Conservation (phyloP, 345 rosid genomes). For the Dipteronia dyeriana region DNA sequence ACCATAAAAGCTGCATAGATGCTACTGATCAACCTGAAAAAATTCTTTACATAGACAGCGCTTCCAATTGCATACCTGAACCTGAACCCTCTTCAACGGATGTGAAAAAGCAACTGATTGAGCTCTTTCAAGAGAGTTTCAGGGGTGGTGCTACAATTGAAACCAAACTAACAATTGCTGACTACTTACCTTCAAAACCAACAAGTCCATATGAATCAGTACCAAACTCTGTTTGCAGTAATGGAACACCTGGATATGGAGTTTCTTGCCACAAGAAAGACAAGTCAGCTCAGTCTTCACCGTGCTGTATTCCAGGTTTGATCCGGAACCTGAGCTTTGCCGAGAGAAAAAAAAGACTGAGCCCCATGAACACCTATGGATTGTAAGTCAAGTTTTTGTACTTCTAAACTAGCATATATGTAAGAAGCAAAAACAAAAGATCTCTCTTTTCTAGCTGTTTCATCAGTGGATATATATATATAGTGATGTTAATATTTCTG, state of each 20-base stretch:
- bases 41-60: constrained; percentile 7
- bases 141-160: constrained; percentile 17
- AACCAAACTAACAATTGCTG: constrained; percentile 16
- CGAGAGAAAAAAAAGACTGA: constrained; percentile 45
- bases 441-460: constrained; percentile 6
- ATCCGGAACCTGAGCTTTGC: constrained; percentile 45
- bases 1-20: constrained; percentile 29
- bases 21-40: constrained; percentile 24
- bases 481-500: constrained; percentile 2
- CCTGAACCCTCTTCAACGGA: constrained; percentile 31
- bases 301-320: constrained; percentile 52
- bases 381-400: background rate
- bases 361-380: constrained; percentile 14
- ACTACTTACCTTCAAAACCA: constrained; percentile 21
- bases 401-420: background rate
- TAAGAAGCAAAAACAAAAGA: constrained; percentile 18
- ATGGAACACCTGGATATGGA: constrained; percentile 22
- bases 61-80: constrained; percentile 18
- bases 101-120: constrained; percentile 53
- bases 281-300: constrained; percentile 35
- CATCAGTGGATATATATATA: constrained; percentile 1
- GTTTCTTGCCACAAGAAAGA: constrained; percentile 19
- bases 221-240: constrained; percentile 25
- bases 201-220: constrained; percentile 24
- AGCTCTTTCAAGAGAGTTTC: constrained; percentile 56